These are phyloP conservation scores for Drosera capensis DNA, from an alignment of 148 eudicot genomes.

Conservation along the genomic window DNA sequence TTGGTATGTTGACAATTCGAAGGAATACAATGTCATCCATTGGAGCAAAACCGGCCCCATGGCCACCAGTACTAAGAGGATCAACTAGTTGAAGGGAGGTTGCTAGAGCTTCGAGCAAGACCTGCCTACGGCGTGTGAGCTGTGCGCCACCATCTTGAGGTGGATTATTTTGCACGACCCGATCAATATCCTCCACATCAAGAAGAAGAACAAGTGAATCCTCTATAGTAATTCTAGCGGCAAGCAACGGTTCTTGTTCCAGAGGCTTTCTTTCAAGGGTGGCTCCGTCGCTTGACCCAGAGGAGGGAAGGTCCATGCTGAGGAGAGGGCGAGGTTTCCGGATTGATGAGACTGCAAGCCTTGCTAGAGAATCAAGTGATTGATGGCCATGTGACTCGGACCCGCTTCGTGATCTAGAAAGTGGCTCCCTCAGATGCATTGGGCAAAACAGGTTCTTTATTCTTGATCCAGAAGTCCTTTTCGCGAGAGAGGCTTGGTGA, in stretches of 20 bases:
- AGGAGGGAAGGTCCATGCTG: conserved; percentile 53
- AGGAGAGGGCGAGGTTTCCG: conserved; percentile 90
- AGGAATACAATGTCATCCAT: conserved; percentile 65
- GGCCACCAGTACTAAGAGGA: conserved; percentile 52
- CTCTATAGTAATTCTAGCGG: conserved; percentile 86
- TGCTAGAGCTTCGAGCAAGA: conserved; percentile 68
- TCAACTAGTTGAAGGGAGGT: conserved; percentile 76
- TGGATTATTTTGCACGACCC: conserved; percentile 52
- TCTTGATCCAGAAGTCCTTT: conserved; percentile 39
- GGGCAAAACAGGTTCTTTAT: conserved; percentile 80
- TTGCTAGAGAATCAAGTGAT: conserved; percentile 80
- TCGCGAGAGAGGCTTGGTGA: conserved; percentile 56
- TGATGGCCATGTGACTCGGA: conserved; percentile 77
- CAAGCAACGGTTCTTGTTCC: conserved; percentile 90
- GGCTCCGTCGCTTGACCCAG: conserved; percentile 31
- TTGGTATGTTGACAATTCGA: conserved; percentile 58
- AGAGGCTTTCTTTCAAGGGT: conserved; percentile 44
- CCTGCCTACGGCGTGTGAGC: conserved; percentile 57
- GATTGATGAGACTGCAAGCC: conserved; percentile 76
- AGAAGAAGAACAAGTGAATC: conserved; percentile 72
- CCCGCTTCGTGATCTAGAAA: conserved; percentile 48
- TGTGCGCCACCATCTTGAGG: conserved; percentile 62
- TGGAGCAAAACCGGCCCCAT: conserved; percentile 24
- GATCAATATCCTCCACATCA: conserved; percentile 85
- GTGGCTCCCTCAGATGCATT: conserved; percentile 45